Conservation (phyloP, 2,329 filamentous ascomycete genomes). For the Trichoderma sp. region DNA sequence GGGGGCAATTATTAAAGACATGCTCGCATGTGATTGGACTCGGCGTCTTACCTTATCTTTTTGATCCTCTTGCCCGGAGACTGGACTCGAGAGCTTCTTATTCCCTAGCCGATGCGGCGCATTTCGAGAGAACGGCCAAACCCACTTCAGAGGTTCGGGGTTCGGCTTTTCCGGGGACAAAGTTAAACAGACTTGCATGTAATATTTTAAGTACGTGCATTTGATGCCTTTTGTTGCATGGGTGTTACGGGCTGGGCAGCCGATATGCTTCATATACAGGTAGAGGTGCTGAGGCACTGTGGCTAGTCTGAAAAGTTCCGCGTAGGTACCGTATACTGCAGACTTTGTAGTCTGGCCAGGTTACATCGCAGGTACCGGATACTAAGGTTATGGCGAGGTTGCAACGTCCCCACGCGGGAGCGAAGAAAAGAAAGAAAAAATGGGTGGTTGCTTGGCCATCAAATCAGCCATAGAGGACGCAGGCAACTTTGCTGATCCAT, state of each 20-base stretch:
- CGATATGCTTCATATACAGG: too few relatives aligned
- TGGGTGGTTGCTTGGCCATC: neutral
- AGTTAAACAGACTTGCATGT: neutral
- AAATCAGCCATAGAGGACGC: neutral
- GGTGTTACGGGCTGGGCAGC: neutral
- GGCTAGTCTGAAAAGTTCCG: neutral
- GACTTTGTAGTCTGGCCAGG: neutral
- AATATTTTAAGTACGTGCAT: neutral
- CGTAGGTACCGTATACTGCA: neutral
- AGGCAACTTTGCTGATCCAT: neutral
- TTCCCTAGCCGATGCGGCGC: neutral
- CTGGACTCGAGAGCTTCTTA: neutral
- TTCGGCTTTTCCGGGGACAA: neutral
- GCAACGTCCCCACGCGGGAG: conserved; percentile 1
- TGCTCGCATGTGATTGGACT: neutral
- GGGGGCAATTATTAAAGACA: neutral
- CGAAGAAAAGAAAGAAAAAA: neutral
- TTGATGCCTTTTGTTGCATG: neutral
- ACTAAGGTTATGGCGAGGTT: neutral
- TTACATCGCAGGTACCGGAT: neutral
- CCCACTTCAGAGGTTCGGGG: neutral
- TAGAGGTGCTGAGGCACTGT: neutral
- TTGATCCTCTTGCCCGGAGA: conserved; percentile 12
- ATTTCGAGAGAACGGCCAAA: neutral
- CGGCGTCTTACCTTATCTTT: neutral